A percentile compares a stretch with the other conserved stretches of the same genome.
Evolutionary conservation across 2,329 filamentous ascomycete species (phyloP).

Genomic region (Rosellinia necatrix): DNA sequence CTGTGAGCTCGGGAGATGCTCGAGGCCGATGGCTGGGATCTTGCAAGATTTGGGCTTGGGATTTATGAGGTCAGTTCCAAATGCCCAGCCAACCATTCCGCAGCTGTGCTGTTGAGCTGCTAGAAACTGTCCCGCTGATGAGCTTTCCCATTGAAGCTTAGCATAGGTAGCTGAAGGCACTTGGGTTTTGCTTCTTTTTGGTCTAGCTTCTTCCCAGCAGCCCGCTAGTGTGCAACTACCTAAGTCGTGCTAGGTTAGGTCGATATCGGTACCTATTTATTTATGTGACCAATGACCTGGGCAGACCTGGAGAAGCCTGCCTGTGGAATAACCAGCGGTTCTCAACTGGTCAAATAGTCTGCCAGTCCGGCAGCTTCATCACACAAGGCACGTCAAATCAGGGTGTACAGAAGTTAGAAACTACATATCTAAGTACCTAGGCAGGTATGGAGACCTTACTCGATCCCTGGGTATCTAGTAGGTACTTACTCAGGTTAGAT

Average conservation of each 20-base stretch:
- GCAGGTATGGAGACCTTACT: too few relatives aligned
- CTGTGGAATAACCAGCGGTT: neutral
- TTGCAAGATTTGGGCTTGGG: constrained; percentile 16
- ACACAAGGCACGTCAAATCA: too few relatives aligned
- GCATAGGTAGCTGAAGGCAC: neutral
- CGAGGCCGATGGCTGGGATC: constrained; percentile 24
- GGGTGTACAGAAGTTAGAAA: too few relatives aligned
- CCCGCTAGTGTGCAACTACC: too few relatives aligned
- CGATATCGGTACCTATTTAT: too few relatives aligned
- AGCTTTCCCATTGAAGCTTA: constrained; percentile 12
- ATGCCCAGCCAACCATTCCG: constrained; percentile 21
- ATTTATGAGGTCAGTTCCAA: constrained; percentile 27
- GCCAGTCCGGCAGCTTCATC: neutral
- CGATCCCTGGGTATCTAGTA: too few relatives aligned
- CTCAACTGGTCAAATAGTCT: neutral
- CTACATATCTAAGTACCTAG: too few relatives aligned
- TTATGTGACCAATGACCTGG: too few relatives aligned
- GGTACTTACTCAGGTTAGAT: neutral
- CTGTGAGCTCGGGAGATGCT: constrained; percentile 19
- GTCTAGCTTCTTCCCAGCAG: neutral
- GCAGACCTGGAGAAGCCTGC: neutral
- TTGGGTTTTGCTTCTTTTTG: neutral
- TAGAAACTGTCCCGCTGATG: neutral
- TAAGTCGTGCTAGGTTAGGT: too few relatives aligned
- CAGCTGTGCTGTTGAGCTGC: constrained; percentile 18